Base-by-base conservation (phyloP, 495 filamentous ascomycete species). In the Halenospora varia region DNA sequence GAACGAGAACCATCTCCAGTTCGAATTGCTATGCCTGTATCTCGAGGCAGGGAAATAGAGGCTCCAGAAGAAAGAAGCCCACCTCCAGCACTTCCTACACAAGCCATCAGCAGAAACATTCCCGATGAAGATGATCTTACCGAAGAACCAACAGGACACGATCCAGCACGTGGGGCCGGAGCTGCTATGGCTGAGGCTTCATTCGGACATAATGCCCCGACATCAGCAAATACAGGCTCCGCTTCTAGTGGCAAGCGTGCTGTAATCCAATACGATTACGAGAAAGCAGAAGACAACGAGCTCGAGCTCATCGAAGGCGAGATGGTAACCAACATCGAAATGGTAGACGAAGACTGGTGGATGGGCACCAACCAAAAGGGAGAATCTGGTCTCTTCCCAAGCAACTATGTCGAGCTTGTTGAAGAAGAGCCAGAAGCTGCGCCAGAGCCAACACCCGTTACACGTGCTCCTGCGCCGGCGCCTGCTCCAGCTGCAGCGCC, bases 331-430 rank as follows among this genome's bases (percentile, higher is more conserved):
- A 85, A 96, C 60, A 96, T 99, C 66, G 91, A 99, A 46, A 95
- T 96, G 90, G 91, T 98, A 1, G 95, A 98, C 60, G 81, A 82
- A 47, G 93, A 97, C 68, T 99, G 94, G 94, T 99, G 94, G 94
- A 85, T 94, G 80, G 94, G 94, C 10, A 84, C 84, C 55, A 97
- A 97, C 69, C 66, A 73, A 4, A 75, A 71, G 49, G 95, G 94
- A 55, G 89, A 97, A 66, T 81, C 76, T 26, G 94, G 94, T 6
- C 76, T 97, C 25, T 99, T 99, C 76, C 94, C 94, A 0, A 93
- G 89, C 70, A 97, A 96, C 72, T 99, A 97, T 59, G 95, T 97
- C 24, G 90, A 97, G 65, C 70, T 96, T 24, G 74, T 93, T 29
- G 87, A 88, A 20, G 82, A 78, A 23, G 73, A 73, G 17, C 77